phyloP scores from a whole-genome alignment of 192 early-diverging fungal species.

The Physocladia obscura region DNA sequence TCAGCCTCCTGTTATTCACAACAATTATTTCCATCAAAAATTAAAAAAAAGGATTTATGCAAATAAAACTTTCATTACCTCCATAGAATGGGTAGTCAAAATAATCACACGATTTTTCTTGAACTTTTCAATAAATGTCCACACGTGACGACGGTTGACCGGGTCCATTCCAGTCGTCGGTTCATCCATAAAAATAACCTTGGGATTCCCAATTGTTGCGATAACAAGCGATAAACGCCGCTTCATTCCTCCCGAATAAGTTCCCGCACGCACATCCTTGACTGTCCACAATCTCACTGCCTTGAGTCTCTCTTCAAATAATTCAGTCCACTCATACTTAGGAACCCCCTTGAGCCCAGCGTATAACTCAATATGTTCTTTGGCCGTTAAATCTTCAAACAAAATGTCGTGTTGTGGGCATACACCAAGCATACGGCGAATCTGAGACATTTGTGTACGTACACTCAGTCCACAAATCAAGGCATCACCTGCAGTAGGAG shows the following conservation, averaged over 20 bases:
- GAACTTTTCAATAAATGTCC: slow-evolving; percentile 77
- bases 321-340: slow-evolving; percentile 33
- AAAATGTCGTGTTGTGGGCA: slow-evolving; percentile 79
- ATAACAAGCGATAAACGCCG: slow-evolving; percentile 69
- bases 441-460: slow-evolving; percentile 57
- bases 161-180: slow-evolving; percentile 77
- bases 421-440: slow-evolving; percentile 73
- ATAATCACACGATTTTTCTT: slow-evolving; percentile 71
- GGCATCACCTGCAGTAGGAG: slow-evolving; percentile 66
- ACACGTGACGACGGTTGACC: slow-evolving; percentile 74
- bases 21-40: no score
- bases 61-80: no score
- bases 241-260: slow-evolving; percentile 76
- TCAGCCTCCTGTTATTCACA: slow-evolving; percentile 60
- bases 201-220: slow-evolving; percentile 70
- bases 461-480: slow-evolving; percentile 63
- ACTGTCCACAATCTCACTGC: slow-evolving; percentile 70
- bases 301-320: slow-evolving; percentile 68
- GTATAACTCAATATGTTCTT: slow-evolving; percentile 72
- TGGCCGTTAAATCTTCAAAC: slow-evolving; percentile 72
- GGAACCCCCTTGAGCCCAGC: slow-evolving; percentile 76
- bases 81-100: slow-evolving; percentile 63
- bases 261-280: slow-evolving; percentile 58
- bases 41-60: not conserved
- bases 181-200: slow-evolving; percentile 71